Percentiles rank a stretch among this genome's conserved stretches.
Conservation (phyloP, 1,284 basidiomycete genomes). For the Boletus semigastroideus region DNA sequence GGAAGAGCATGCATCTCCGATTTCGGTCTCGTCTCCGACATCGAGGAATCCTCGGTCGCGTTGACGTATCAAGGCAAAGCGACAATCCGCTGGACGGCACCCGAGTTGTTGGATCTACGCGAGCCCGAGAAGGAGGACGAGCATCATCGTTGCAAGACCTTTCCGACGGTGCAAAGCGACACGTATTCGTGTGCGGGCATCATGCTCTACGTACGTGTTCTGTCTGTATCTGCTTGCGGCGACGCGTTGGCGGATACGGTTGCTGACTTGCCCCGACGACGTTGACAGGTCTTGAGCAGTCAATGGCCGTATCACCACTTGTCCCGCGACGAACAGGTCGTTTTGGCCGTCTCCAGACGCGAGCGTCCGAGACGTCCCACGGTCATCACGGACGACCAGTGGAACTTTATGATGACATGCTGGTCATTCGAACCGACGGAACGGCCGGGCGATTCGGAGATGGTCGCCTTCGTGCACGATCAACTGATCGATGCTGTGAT, state of each 20-base stretch:
- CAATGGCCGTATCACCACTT: conserved; percentile 25
- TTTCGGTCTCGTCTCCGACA: conserved; percentile 16
- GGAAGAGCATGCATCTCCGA: conserved; percentile 27
- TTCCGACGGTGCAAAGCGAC: conserved; percentile 22
- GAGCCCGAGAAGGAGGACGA: background rate
- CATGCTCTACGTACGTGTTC: conserved; percentile 21
- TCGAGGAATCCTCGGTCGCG: conserved; percentile 11
- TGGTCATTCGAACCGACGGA: conserved; percentile 15
- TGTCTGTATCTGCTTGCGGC: too few species aligned
- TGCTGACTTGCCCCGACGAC: background rate
- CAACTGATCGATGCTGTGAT: conserved; percentile 13
- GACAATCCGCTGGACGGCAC: conserved; percentile 25
- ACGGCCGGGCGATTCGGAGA: conserved; percentile 15
- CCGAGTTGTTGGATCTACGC: conserved; percentile 15
- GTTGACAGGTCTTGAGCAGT: conserved; percentile 24
- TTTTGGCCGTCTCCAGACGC: conserved; percentile 16
- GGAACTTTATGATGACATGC: conserved; percentile 22
- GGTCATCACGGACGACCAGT: conserved; percentile 21
- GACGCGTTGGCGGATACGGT: background rate
- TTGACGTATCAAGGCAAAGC: conserved; percentile 19
- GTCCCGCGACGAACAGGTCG: conserved; percentile 16
- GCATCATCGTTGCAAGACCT: background rate
- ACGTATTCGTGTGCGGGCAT: conserved; percentile 28
- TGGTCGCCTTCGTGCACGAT: conserved; percentile 16
- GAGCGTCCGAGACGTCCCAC: conserved; percentile 20